Evolutionary conservation across 257 asterid genomes (phyloP), one percentile per base, ranked within the genome.

Genomic region (Verbena officinalis): DNA sequence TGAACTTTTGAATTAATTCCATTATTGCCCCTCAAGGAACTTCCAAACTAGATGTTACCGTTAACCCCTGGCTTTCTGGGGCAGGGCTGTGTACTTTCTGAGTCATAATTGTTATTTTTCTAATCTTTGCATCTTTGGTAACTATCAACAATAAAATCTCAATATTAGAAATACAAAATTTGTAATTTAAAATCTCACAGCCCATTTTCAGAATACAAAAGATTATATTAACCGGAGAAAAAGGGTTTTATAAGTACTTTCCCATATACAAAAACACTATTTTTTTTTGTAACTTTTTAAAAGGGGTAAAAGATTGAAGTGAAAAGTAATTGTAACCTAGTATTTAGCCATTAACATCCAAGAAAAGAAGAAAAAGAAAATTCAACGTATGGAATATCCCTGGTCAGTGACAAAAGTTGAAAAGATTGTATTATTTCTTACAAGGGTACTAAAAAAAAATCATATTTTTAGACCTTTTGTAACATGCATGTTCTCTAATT

Each of bases 1-100:
- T 83, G 10, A 68, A 67, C 70, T 59, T 78, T 42, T 65, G 0
- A 14, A 1, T 9, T 23, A 15, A 59, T 82, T 65, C 81, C 97
- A 40, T 64, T 23, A 73, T 20, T 89, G 75, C 86, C 97, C 96
- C 71, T 78, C n/a, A 67, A 82, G 80, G 80, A 75, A 81, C 80
- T 72, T 78, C 95, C 96, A 85, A 87, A 76, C 75, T 70, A 64
- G 67, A 87, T 81, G 90, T 90, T 90, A 93, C 97, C 98, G 97
- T 90, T 93, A 51, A 50, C 51, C 64, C 53, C 45, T 42, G 74
- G 45, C 59, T 54, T 64, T 67, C 79, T 69, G 77, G 19, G 56
- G 48, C n/a, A n/a, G n/a, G n/a, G n/a, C n/a, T n/a, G n/a, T 67
- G 83, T 79, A 77, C 86, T 69, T 61, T 34, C 27, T 68, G 22